These are phyloP conservation scores for Aspergillus incahuasiensis DNA, from an alignment of 495 filamentous ascomycete species.

Conservation along the genomic window DNA sequence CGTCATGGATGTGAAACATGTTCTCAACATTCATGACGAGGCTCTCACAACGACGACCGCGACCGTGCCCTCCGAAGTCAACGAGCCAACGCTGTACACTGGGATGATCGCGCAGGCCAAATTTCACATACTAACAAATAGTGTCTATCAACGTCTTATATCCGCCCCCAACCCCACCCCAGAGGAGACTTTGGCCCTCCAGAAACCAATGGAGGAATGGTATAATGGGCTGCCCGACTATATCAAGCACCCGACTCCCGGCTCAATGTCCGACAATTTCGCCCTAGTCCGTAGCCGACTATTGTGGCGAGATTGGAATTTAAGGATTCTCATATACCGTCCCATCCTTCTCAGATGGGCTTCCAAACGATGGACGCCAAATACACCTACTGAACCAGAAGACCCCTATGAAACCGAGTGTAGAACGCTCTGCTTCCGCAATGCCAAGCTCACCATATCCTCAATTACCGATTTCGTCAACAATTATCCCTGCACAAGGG, in stretches of 20 bases:
- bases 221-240: conserved; percentile 41
- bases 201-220: conserved; percentile 47
- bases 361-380: conserved; percentile 38
- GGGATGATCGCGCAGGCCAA: conserved; percentile 44
- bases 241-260: conserved; percentile 31
- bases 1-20: conserved; percentile 45
- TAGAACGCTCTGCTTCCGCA: conserved; percentile 39
- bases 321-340: conserved; percentile 49
- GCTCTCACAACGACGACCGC: conserved; percentile 40
- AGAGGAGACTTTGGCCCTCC: conserved; percentile 42
- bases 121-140: conserved; percentile 48
- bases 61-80: conserved; percentile 37
- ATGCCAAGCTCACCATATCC: conserved; percentile 38
- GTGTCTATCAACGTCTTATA: conserved; percentile 48
- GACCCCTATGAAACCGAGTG: conserved; percentile 42
- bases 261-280: conserved; percentile 32
- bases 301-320: conserved; percentile 49
- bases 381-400: conserved; percentile 29
- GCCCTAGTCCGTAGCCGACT: conserved; percentile 38
- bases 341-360: conserved; percentile 50
- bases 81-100: conserved; percentile 46
- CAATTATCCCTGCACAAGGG: conserved; percentile 36
- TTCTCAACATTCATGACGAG: conserved; percentile 48
- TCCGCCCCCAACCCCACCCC: conserved; percentile 46
- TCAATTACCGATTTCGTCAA: conserved; percentile 44